Base-by-base conservation (phyloP, 345 rosid species). In the Capsella bursapastoris region DNA sequence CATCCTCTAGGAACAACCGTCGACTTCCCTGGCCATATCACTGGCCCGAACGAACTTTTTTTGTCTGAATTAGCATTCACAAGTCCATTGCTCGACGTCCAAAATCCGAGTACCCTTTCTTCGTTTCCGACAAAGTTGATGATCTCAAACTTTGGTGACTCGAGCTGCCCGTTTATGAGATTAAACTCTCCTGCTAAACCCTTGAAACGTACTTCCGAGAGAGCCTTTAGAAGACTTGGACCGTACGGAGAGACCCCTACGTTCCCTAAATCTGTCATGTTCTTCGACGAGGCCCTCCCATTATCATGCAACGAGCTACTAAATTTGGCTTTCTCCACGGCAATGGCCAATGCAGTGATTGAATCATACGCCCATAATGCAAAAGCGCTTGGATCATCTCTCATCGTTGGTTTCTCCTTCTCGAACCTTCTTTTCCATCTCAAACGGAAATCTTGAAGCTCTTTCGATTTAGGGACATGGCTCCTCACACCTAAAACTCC, bases 21-120 rank as follows among this genome's bases (percentile, higher is more conserved):
- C 2, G 88, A 41, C n/a, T 67, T 73, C 43, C 88, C 86, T 0
- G 88, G 90, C 89, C 88, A 89, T 3, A 76, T 71, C 8, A 83
- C 62, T 1, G 56, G 49, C 28, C 66, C 66, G 2, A 73, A 31
- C 5, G 55, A 70, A 1, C 3, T 44, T 13, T 14, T 50, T 49
- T 18, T 66, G 14, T 22, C 48, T 16, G 66, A 40, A 8, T 49
- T 52, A 55, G 31, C 74, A 51, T 28, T 71, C 16, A 25, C 50
- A 4, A 35, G 74, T 34, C 80, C 69, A 5, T 72, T 71, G 0
- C 12, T 48, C 15, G 52, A 35, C 5, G 81, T 74, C 96, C 88
- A 89, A 8, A 37, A 73, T 47, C 85, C 90, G 8, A 89, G 59
- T 3, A 64, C 18, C 60, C 50, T 78, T 34, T 47, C 63, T 57